phyloP scores from a whole-genome alignment of 129 eudicot species.

The Gnaphalium uliginosum region DNA sequence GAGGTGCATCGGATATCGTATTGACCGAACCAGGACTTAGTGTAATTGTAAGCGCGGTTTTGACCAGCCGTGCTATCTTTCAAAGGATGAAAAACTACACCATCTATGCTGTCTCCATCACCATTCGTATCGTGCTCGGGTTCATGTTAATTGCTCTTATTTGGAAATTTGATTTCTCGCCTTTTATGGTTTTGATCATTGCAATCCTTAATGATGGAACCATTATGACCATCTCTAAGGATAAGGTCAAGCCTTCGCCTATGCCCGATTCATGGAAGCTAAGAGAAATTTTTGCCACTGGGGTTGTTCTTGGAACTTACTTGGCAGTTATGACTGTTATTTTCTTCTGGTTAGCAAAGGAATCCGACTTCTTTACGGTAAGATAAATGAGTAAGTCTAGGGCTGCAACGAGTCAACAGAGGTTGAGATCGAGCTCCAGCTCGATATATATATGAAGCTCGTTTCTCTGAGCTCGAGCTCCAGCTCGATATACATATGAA shows the following conservation, averaged over 20 bases:
- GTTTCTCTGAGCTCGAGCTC: not conserved
- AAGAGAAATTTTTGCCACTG: constrained; percentile 85
- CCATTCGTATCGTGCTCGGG: constrained; percentile 84
- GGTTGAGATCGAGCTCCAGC: no score
- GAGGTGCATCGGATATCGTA: constrained; percentile 88
- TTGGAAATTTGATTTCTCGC: constrained; percentile 87
- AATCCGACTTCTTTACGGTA: constrained; percentile 75
- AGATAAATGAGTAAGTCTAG: not conserved
- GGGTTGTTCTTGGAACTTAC: constrained; percentile 79
- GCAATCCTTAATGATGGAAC: constrained; percentile 95
- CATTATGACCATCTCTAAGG: constrained; percentile 92
- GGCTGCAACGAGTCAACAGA: no score
- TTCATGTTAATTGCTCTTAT: constrained; percentile 86
- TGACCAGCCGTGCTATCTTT: constrained; percentile 87
- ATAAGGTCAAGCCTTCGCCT: constrained; percentile 83
- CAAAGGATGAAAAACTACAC: constrained; percentile 96
- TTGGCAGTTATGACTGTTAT: constrained; percentile 79
- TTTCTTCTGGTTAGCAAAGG: constrained; percentile 71
- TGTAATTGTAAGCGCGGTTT: constrained; percentile 76
- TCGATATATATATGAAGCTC: no score
- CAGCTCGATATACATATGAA: no score
- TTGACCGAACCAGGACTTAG: constrained; percentile 88
- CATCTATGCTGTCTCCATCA: constrained; percentile 87
- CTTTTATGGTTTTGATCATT: constrained; percentile 86
- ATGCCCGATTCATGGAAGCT: constrained; percentile 91